A percentile compares a stretch with the other conserved stretches of the same genome.
Evolutionary conservation across 129 eudicot genomes (phyloP).

Genomic region (Escallonia rubra): DNA sequence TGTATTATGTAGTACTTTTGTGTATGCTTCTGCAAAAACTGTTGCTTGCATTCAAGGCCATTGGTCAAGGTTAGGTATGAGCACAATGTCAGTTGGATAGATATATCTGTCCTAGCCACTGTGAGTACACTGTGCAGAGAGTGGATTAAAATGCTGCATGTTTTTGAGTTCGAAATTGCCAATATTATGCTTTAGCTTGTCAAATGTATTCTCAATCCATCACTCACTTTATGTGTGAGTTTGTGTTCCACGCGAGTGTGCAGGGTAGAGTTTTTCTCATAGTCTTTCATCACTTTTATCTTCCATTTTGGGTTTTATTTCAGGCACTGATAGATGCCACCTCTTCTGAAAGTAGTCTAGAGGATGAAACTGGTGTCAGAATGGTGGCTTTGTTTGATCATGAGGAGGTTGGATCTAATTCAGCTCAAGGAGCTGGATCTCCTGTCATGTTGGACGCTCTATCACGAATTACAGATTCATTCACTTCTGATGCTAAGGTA

Average conservation of each 20-base stretch:
- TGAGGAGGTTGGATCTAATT: slow-evolving; percentile 92
- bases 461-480: slow-evolving; percentile 67
- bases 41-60: too few relatives aligned
- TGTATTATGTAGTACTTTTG: too few relatives aligned
- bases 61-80: too few relatives aligned
- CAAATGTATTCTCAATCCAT: not conserved
- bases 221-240: not conserved
- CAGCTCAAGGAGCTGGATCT: slow-evolving; percentile 99
- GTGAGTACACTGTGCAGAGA: too few relatives aligned
- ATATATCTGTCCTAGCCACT: too few relatives aligned
- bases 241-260: too few relatives aligned
- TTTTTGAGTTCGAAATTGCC: too few relatives aligned
- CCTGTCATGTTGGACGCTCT: slow-evolving; percentile 94
- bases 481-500: slow-evolving; percentile 68
- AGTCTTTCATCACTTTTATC: not conserved
- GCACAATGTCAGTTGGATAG: too few relatives aligned
- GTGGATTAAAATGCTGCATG: too few relatives aligned
- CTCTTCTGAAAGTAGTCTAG: slow-evolving; percentile 56
- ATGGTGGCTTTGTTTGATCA: slow-evolving; percentile 96
- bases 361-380: slow-evolving; percentile 86
- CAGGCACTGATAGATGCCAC: slow-evolving; percentile 89
- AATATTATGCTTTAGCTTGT: not conserved
- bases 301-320: not conserved
- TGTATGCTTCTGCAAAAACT: too few relatives aligned
- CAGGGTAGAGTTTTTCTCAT: too few relatives aligned